These are phyloP conservation scores for Penicillium verhagenii DNA, from an alignment of 495 filamentous ascomycete species.

Conservation along the genomic window DNA sequence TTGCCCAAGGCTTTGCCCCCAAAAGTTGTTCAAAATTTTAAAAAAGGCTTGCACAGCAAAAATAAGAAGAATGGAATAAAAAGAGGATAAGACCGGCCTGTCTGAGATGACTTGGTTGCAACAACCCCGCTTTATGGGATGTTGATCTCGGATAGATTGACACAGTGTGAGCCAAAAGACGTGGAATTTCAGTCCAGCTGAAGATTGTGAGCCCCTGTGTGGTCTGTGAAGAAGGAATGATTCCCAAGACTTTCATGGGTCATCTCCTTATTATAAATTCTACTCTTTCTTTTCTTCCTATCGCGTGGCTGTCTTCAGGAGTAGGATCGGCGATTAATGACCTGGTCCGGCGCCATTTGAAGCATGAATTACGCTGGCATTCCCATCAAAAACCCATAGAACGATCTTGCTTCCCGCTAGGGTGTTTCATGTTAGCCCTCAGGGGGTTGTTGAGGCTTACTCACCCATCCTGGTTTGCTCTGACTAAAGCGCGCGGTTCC, in stretches of 20 bases:
- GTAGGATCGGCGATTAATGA: slow-evolving; percentile 8
- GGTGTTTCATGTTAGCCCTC: slow-evolving; percentile 1
- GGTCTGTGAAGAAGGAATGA: neutral
- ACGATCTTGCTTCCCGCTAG: neutral
- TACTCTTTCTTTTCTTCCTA: neutral
- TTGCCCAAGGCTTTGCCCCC: neutral
- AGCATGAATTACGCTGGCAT: neutral
- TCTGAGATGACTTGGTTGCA: neutral
- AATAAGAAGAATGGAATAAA: neutral
- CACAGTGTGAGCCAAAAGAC: neutral
- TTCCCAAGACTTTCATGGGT: neutral
- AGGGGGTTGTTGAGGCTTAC: slow-evolving; percentile 1
- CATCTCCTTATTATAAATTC: slow-evolving; percentile 1
- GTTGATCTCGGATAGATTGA: neutral
- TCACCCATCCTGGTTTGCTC: slow-evolving; percentile 4
- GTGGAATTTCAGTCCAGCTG: slow-evolving; percentile 6
- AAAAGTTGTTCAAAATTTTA: neutral
- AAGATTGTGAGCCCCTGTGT: neutral
- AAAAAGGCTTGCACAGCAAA: too few species aligned
- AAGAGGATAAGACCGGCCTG: neutral
- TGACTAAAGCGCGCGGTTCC: slow-evolving; percentile 10
- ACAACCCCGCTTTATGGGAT: neutral
- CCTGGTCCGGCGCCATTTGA: slow-evolving; percentile 7
- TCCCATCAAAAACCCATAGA: neutral
- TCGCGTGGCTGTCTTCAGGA: slow-evolving; percentile 3